A percentile compares a stretch with the other conserved stretches of the same genome.
Evolutionary conservation across 441 rosid genomes (phyloP).

Genomic region (Adansonia rubrostipa): DNA sequence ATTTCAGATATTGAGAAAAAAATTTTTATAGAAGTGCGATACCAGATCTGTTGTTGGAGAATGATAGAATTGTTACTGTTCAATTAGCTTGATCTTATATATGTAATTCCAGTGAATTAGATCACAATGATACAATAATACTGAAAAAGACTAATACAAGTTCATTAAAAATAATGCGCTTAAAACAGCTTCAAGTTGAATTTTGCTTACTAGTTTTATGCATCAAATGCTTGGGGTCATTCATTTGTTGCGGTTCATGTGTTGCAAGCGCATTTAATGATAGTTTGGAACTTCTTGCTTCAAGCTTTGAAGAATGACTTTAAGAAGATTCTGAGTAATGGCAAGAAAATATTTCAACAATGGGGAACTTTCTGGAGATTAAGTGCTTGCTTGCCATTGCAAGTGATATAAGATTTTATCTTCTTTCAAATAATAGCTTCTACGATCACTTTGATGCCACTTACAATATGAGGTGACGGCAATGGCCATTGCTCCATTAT

Average conservation of each 20-base stretch:
- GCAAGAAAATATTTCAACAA: background rate
- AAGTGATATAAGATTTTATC: constrained; percentile 27
- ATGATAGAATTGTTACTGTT: constrained; percentile 30
- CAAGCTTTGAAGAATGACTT: constrained; percentile 10
- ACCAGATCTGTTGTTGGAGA: constrained; percentile 27
- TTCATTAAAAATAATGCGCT: background rate
- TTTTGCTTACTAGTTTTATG: background rate
- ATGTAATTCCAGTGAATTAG: constrained; percentile 26
- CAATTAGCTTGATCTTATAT: constrained; percentile 18
- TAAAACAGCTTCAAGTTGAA: background rate
- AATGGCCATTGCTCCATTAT: constrained; percentile 17
- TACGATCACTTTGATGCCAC: constrained; percentile 6
- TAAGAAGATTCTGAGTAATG: background rate
- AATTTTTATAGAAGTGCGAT: constrained; percentile 31
- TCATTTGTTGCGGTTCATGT: background rate
- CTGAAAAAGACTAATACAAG: background rate
- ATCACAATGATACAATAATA: constrained; percentile 16
- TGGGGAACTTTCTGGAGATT: constrained; percentile 17
- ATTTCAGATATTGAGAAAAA: constrained; percentile 37
- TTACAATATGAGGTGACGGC: constrained; percentile 14
- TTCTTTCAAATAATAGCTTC: constrained; percentile 18
- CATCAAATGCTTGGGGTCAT: background rate
- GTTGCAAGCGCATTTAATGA: background rate
- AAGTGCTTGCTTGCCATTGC: constrained; percentile 26
- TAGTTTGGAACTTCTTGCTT: background rate